Base-by-base conservation (phyloP, 345 rosid genomes). In the Combretum micranthum region DNA sequence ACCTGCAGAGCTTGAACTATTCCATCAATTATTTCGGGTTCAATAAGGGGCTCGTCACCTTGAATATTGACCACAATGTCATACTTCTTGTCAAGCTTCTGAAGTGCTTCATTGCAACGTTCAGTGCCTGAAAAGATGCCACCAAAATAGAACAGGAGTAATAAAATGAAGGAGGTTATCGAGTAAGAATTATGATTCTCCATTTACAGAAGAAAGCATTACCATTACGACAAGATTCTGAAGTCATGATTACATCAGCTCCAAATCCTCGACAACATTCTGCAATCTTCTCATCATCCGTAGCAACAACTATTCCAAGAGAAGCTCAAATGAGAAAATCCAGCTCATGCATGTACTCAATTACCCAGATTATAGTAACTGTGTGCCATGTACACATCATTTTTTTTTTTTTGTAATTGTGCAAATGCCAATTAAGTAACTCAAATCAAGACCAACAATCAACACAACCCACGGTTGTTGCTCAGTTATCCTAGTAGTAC, bases 261-360 rank as follows among this genome's bases (percentile, higher is more conserved):
- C 94, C 99, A 76, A 93, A 85, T 52, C 87, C 84, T 65, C 90
- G 88, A 75, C 99, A 93, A 21, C 99, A 93, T 56, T 85, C 92
- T 15, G 96, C 97, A 7, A 93, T 87, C 75, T 75, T 77, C 59
- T 85, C 87, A 56, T 93, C 95, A 78, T 93, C 99, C 2, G 96
- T 93, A 12, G 96, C 97, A 64, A 89, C 96, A 80, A 93, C 97
- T 89, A 73, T 53, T 67, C 43, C 42, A 65, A 44, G 10, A 72
- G 22, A 4, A 37, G 52, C 13, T 2, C 22, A 50, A 32, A 25
- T 52, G 66, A 20, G 62, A 52, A 17, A 57, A 44, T 18, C 39
- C 21, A 52, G 13, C 15, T 14, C 20, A 50, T 9, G 16, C 25
- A 47, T 19, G 55, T 25, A 25, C 32, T 7, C 32, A 25, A 25